Evolutionary conservation across 768 basidiomycete species (phyloP).

Genomic region (Mycena leptocephala): DNA sequence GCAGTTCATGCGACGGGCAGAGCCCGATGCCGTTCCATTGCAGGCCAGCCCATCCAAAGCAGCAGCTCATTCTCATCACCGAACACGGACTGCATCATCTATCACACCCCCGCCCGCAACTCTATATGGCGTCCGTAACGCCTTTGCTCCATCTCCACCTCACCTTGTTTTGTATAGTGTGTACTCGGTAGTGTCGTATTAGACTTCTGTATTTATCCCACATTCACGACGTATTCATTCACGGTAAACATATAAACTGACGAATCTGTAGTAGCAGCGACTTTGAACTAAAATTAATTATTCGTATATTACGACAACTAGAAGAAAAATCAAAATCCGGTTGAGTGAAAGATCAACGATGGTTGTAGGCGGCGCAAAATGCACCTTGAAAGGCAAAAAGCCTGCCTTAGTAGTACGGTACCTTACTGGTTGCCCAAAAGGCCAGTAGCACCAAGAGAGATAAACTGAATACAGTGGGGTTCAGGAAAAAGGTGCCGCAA

Average conservation of each 20-base stretch:
- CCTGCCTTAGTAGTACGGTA: too few relatives aligned
- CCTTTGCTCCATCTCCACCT: constrained; percentile 20
- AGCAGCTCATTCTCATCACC: constrained; percentile 47
- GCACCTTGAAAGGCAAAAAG: too few relatives aligned
- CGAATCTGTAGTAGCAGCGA: constrained; percentile 25
- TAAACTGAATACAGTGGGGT: too few relatives aligned
- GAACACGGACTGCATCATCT: constrained; percentile 58
- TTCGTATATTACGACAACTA: not conserved
- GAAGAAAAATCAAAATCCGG: too few relatives aligned
- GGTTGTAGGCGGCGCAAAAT: too few relatives aligned
- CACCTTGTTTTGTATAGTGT: constrained; percentile 28
- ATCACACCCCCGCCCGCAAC: constrained; percentile 66
- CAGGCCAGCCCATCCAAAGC: constrained; percentile 70
- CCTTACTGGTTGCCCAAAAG: too few relatives aligned
- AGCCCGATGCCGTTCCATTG: constrained; percentile 60
- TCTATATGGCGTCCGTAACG: constrained; percentile 78
- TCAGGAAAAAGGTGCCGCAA: too few relatives aligned
- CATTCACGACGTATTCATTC: constrained; percentile 26
- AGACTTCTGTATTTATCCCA: constrained; percentile 31
- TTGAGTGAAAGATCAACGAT: too few relatives aligned
- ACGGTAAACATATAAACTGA: constrained; percentile 18
- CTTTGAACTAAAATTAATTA: constrained; percentile 11
- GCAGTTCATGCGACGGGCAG: constrained; percentile 89
- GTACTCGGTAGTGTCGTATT: not conserved
- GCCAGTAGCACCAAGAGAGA: too few relatives aligned